These are phyloP conservation scores for Paulownia fortunei DNA, from an alignment of 257 asterid genomes.

Conservation along the genomic window DNA sequence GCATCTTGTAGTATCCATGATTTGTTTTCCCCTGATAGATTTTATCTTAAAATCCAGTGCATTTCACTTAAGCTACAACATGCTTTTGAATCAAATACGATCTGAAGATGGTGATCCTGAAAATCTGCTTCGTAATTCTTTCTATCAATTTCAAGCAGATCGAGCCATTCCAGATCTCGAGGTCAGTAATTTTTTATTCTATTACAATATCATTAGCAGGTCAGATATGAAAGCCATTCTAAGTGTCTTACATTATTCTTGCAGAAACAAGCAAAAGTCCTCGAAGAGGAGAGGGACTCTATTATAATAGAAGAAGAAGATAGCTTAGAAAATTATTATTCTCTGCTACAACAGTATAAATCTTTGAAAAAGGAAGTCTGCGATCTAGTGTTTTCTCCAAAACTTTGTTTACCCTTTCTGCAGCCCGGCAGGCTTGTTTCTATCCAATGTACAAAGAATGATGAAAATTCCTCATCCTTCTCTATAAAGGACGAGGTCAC, in stretches of 20 bases:
- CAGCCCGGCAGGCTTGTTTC: slow-evolving; percentile 96
- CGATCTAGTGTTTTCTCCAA: slow-evolving; percentile 69
- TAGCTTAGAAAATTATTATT: slow-evolving; percentile 81
- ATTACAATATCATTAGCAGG: slow-evolving; percentile 12
- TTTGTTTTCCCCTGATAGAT: slow-evolving; percentile 19
- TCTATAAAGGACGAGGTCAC: slow-evolving; percentile 74
- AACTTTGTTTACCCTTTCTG: slow-evolving; percentile 85
- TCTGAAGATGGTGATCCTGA: slow-evolving; percentile 97
- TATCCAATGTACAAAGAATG: slow-evolving; percentile 61
- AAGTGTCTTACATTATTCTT: slow-evolving; percentile 27
- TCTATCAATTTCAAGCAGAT: slow-evolving; percentile 96
- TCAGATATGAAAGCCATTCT: slow-evolving; percentile 22
- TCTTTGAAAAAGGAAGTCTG: slow-evolving; percentile 72
- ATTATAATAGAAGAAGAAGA: slow-evolving; percentile 89
- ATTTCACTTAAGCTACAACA: slow-evolving; percentile 94
- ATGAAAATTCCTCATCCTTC: slow-evolving; percentile 60
- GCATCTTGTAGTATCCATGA: not conserved
- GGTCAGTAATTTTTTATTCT: slow-evolving; percentile 51
- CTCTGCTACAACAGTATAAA: slow-evolving; percentile 82
- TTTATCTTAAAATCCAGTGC: slow-evolving; percentile 66
- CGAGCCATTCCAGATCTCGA: slow-evolving; percentile 92
- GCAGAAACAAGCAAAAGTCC: slow-evolving; percentile 84
- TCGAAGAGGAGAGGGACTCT: slow-evolving; percentile 86
- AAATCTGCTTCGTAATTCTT: slow-evolving; percentile 90
- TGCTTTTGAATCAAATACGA: slow-evolving; percentile 95